A percentile compares a stretch with the other conserved stretches of the same genome.
Evolutionary conservation across 148 eudicot species (phyloP).

Genomic region (Rhododendron ovatum): DNA sequence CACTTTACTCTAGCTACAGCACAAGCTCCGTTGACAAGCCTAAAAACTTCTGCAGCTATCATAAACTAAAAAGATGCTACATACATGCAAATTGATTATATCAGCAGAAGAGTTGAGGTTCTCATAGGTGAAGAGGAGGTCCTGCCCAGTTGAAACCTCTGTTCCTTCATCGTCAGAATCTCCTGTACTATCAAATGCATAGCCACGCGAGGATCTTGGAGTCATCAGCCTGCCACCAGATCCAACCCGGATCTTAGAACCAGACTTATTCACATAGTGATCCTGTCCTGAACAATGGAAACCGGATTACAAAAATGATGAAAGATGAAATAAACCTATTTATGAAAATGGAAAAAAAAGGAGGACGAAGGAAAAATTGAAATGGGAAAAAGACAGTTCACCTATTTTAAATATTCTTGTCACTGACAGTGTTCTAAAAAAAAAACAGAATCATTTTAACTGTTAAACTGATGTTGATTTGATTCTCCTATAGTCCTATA

Average conservation of each 20-base stretch:
- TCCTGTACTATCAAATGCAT: slow-evolving; percentile 35
- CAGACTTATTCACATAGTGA: slow-evolving; percentile 24
- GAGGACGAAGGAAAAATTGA: not conserved
- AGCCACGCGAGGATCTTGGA: slow-evolving; percentile 39
- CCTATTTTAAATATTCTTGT: not conserved
- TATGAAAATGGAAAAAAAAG: not conserved
- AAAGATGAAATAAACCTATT: not conserved
- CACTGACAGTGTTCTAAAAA: not conserved
- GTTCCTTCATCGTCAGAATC: slow-evolving; percentile 46
- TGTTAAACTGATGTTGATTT: not conserved
- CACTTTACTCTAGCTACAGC: not conserved
- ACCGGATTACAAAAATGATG: not conserved
- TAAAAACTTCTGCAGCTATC: not conserved
- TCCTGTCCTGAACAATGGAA: slow-evolving; percentile 38
- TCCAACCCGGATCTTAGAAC: slow-evolving; percentile 29
- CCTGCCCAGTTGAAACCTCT: slow-evolving; percentile 38
- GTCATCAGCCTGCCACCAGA: slow-evolving; percentile 40
- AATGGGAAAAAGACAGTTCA: not conserved
- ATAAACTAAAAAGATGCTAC: slow-evolving; percentile 8
- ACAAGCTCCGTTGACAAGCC: not conserved
- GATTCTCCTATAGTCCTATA: not conserved
- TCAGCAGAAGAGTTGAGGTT: slow-evolving; percentile 26
- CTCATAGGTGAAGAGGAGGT: slow-evolving; percentile 26
- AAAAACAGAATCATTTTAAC: not conserved
- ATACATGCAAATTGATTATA: slow-evolving; percentile 22